These are phyloP conservation scores for Hirsutella rhossiliensis DNA, from an alignment of 2,329 filamentous ascomycete genomes.

Conservation along the genomic window DNA sequence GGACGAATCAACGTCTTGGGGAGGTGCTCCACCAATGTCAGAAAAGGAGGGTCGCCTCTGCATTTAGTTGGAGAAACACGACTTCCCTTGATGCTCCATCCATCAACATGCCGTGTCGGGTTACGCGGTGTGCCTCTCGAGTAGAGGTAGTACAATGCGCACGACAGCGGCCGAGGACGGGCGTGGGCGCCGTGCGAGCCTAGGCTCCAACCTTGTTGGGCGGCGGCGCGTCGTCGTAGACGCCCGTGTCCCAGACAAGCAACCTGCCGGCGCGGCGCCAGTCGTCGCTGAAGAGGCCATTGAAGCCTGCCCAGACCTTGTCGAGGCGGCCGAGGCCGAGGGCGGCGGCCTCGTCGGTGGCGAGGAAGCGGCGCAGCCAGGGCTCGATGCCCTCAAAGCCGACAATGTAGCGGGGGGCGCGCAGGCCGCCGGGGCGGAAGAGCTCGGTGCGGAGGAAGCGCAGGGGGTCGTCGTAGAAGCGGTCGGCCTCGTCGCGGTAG, in stretches of 20 bases:
- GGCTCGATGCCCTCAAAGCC: conserved; percentile 48
- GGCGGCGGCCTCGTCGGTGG: conserved; percentile 22
- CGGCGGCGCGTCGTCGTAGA: conserved; percentile 12
- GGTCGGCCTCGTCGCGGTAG: conserved; percentile 84
- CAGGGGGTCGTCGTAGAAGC: conserved; percentile 62
- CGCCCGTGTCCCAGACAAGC: conserved; percentile 46
- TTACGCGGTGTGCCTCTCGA: too few relatives aligned
- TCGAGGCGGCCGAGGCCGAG: conserved; percentile 27
- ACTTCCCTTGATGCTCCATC: too few relatives aligned
- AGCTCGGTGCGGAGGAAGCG: conserved; percentile 45
- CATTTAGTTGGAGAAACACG: too few relatives aligned
- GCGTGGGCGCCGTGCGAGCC: too few relatives aligned
- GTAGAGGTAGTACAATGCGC: too few relatives aligned
- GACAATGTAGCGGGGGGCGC: conserved; percentile 43
- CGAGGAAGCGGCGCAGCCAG: conserved; percentile 32
- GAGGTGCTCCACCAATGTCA: too few relatives aligned
- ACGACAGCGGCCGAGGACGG: too few relatives aligned
- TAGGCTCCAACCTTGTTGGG: too few relatives aligned
- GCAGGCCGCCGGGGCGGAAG: conserved; percentile 17
- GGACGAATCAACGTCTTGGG: too few relatives aligned
- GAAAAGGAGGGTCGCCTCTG: too few relatives aligned
- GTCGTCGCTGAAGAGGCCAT: conserved; percentile 53
- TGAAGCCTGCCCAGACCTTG: conserved; percentile 44
- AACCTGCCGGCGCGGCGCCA: conserved; percentile 41
- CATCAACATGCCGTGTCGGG: too few relatives aligned